phyloP scores from a whole-genome alignment of 805 yeast species.

The fission yeast (Schizosaccharomyces pombe) region DNA sequence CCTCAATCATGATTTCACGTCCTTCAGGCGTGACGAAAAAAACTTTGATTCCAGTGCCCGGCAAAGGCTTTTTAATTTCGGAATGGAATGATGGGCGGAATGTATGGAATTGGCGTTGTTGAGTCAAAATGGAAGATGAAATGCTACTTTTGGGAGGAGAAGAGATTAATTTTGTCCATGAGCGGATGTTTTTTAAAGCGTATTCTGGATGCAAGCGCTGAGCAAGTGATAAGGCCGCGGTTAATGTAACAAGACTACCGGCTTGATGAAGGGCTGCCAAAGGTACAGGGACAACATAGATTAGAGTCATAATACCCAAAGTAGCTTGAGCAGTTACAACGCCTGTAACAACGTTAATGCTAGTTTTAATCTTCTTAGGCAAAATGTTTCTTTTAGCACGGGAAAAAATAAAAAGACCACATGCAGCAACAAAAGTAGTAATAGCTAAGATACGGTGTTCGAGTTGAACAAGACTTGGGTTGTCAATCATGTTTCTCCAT shows the following conservation, averaged over 20 bases:
- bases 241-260: slow-evolving; percentile 74
- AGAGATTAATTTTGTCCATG: not conserved
- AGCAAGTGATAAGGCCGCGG: slow-evolving; percentile 45
- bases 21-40: slow-evolving; percentile 90
- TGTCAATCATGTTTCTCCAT: slow-evolving; percentile 86
- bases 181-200: not conserved
- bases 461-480: slow-evolving; percentile 87
- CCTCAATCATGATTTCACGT: slow-evolving; percentile 55
- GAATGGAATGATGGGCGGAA: not conserved
- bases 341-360: slow-evolving; percentile 55
- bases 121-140: not conserved
- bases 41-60: slow-evolving; percentile 26
- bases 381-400: slow-evolving; percentile 36
- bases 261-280: slow-evolving; percentile 93
- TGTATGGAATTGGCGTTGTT: not conserved
- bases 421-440: slow-evolving; percentile 49
- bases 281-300: slow-evolving; percentile 77
- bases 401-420: slow-evolving; percentile 12
- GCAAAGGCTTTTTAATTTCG: not conserved
- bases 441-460: slow-evolving; percentile 71
- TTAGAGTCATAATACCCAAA: slow-evolving; percentile 64
- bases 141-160: not conserved
- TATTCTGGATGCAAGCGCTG: slow-evolving; percentile 26
- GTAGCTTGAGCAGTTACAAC: slow-evolving; percentile 61
- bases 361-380: slow-evolving; percentile 33